Evolutionary conservation across 2,329 filamentous ascomycete species (phyloP).

Genomic region (Aspergillus pseudonomiae): DNA sequence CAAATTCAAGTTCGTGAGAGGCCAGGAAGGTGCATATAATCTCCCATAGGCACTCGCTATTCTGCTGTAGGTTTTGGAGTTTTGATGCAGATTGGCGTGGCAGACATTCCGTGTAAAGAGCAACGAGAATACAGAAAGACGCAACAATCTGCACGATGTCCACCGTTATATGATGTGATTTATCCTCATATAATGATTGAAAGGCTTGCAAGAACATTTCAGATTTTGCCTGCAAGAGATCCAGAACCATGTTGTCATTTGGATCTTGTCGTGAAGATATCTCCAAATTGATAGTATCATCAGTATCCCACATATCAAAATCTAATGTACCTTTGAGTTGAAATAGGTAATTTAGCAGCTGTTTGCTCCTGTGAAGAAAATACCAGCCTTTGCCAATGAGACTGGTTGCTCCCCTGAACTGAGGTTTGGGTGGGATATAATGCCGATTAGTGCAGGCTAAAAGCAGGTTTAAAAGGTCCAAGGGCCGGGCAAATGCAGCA

Average conservation of each 20-base stretch:
- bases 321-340: slow-evolving; percentile 32
- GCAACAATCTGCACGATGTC: slow-evolving; percentile 55
- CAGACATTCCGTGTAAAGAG: slow-evolving; percentile 40
- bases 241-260: slow-evolving; percentile 45
- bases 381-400: slow-evolving; percentile 44
- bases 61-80: slow-evolving; percentile 31
- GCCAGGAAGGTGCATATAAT: slow-evolving; percentile 38
- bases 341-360: slow-evolving; percentile 55
- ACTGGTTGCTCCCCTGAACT: slow-evolving; percentile 31
- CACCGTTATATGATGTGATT: slow-evolving; percentile 49
- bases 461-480: slow-evolving; percentile 71
- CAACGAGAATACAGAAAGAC: slow-evolving; percentile 51
- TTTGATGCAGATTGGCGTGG: slow-evolving; percentile 35
- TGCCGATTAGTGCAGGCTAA: slow-evolving; percentile 66
- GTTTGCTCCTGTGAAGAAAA: slow-evolving; percentile 41
- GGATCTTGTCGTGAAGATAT: slow-evolving; percentile 33
- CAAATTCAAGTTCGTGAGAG: slow-evolving; percentile 29
- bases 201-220: slow-evolving; percentile 50
- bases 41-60: slow-evolving; percentile 36
- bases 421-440: slow-evolving; percentile 26
- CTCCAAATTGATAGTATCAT: slow-evolving; percentile 26
- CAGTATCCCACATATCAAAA: slow-evolving; percentile 29
- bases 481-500: slow-evolving; percentile 64
- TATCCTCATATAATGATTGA: slow-evolving; percentile 45
- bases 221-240: slow-evolving; percentile 50